Evolutionary conservation across 371 early-diverging fungal species (phyloP).

Genomic region (Nematocida sp.): DNA sequence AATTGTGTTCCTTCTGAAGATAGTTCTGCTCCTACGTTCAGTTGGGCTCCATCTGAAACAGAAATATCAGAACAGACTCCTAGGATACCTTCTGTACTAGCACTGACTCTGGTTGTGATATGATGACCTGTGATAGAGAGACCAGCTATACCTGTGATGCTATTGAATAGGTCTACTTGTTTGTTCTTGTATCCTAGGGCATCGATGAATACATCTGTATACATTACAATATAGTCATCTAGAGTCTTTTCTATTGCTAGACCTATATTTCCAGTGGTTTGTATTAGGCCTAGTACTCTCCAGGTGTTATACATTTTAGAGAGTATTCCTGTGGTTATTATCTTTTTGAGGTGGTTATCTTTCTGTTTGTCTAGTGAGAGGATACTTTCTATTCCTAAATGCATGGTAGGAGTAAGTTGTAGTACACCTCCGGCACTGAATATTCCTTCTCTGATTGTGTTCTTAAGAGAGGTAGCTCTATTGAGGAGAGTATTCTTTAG

Average conservation of each 20-base stretch:
- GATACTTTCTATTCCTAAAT: conserved; percentile 27
- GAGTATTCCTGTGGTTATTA: conserved; percentile 10
- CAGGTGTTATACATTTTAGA: conserved; percentile 13
- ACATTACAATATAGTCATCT: conserved; percentile 19
- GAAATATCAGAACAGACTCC: conserved; percentile 38
- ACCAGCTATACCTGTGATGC: not conserved
- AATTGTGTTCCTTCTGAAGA: not conserved
- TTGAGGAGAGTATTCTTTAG: not conserved
- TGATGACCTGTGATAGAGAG: not conserved
- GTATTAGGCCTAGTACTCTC: conserved; percentile 22
- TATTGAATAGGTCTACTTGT: not conserved
- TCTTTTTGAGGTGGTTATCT: not conserved
- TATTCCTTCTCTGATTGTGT: conserved; percentile 9
- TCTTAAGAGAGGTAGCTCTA: not conserved
- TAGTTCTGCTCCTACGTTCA: conserved; percentile 28
- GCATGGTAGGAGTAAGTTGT: conserved; percentile 3
- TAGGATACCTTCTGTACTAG: not conserved
- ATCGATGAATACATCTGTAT: conserved; percentile 18
- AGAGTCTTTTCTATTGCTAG: not conserved
- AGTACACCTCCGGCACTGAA: conserved; percentile 1
- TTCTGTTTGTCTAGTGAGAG: conserved; percentile 3
- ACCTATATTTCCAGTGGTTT: conserved; percentile 23
- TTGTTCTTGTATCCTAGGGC: not conserved
- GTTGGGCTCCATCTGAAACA: conserved; percentile 37
- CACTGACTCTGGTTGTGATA: conserved; percentile 17